These are phyloP conservation scores for Tolypocladium guangdongense DNA, from an alignment of 2,329 filamentous ascomycete genomes.

Conservation along the genomic window DNA sequence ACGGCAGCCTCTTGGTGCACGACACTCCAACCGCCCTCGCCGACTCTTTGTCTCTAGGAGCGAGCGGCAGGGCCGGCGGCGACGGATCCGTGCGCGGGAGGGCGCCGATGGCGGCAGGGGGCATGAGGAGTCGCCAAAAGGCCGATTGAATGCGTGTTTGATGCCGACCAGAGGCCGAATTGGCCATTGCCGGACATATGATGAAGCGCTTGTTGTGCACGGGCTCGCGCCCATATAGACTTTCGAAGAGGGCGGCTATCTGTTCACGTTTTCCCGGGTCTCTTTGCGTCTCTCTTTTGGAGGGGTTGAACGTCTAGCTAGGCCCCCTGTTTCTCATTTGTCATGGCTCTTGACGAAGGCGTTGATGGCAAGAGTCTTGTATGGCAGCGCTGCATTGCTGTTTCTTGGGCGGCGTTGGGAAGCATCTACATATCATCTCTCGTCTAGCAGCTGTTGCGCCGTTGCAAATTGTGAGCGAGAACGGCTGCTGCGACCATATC, in stretches of 20 bases:
- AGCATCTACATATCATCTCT: not conserved
- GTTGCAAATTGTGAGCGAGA: not conserved
- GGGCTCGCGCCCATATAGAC: not conserved
- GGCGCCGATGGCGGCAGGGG: conserved; percentile 10
- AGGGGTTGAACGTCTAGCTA: not conserved
- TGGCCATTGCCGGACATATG: not conserved
- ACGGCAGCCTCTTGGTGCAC: conserved; percentile 24
- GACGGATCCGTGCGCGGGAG: conserved; percentile 28
- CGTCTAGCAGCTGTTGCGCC: not conserved
- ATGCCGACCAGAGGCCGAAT: not conserved
- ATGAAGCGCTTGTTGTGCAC: not conserved
- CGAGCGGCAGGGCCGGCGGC: conserved; percentile 27
- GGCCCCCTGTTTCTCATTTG: not conserved
- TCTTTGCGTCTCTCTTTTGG: not conserved
- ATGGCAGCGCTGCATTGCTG: not conserved
- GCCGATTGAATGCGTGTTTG: conserved; percentile 17
- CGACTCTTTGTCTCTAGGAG: conserved; percentile 14
- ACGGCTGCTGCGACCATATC: not conserved
- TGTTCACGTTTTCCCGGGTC: not conserved
- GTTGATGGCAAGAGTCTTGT: not conserved
- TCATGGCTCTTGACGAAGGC: not conserved
- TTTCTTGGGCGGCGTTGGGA: not conserved
- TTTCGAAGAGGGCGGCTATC: not conserved
- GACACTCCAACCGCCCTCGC: conserved; percentile 14
- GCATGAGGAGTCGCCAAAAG: conserved; percentile 24